These are phyloP conservation scores for Cynara cardunculus DNA, from an alignment of 129 eudicot species.

Conservation along the genomic window DNA sequence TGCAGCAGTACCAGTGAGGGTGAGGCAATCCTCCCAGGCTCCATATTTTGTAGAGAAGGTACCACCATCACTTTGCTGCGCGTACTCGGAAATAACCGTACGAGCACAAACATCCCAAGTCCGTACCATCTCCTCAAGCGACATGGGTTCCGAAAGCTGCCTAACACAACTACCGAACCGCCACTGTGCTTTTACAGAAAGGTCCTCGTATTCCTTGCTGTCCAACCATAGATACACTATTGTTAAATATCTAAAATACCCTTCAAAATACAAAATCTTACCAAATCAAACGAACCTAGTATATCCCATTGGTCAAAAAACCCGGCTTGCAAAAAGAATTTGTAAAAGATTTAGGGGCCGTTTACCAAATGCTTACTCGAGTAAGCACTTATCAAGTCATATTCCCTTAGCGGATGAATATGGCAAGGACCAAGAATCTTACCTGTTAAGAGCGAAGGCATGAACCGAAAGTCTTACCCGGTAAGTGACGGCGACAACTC, in stretches of 20 bases:
- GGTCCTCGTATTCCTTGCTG: constrained; percentile 25
- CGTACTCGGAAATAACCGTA: constrained; percentile 23
- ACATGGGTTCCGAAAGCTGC: constrained; percentile 6
- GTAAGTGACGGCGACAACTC: too few species aligned
- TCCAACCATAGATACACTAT: background rate
- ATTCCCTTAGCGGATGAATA: too few species aligned
- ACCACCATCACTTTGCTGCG: constrained; percentile 28
- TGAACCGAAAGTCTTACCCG: too few species aligned
- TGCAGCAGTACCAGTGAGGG: constrained; percentile 29
- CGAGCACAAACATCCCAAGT: constrained; percentile 42
- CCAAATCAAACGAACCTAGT: background rate
- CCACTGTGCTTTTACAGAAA: constrained; percentile 20
- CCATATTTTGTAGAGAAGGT: constrained; percentile 38
- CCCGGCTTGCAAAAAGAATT: background rate
- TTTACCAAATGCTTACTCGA: too few species aligned
- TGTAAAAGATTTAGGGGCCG: background rate
- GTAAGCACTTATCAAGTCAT: too few species aligned
- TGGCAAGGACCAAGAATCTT: too few species aligned
- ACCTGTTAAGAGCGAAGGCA: too few species aligned
- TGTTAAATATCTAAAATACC: background rate
- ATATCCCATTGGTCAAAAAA: background rate
- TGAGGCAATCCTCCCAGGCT: constrained; percentile 33
- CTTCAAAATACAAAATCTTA: background rate
- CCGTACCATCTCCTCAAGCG: constrained; percentile 25
- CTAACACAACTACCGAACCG: background rate